These are phyloP conservation scores for Phytopythium vexans DNA, from an alignment of 352 stramenopile genomes.

Conservation along the genomic window DNA sequence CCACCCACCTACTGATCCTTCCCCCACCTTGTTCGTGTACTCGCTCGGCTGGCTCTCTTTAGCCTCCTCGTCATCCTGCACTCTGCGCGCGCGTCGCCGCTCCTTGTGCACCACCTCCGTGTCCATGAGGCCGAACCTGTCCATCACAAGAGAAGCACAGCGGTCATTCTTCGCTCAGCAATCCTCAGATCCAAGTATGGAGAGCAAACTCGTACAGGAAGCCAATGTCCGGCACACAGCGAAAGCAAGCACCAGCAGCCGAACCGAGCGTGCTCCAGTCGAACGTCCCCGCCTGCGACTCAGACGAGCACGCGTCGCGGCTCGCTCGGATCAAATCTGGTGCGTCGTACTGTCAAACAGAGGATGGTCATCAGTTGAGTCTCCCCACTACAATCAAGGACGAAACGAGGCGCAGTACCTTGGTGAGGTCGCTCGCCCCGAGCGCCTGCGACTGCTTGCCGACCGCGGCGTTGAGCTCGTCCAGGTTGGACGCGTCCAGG, in stretches of 20 bases:
- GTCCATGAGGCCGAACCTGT: slow-evolving; percentile 70
- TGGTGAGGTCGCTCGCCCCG: slow-evolving; percentile 69
- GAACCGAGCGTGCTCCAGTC: slow-evolving; percentile 65
- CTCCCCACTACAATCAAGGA: not conserved
- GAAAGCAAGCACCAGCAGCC: slow-evolving; percentile 68
- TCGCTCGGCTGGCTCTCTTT: slow-evolving; percentile 61
- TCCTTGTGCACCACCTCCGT: slow-evolving; percentile 76
- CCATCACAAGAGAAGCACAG: slow-evolving; percentile 7
- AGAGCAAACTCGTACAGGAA: slow-evolving; percentile 48
- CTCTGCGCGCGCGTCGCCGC: slow-evolving; percentile 42
- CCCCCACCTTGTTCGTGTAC: slow-evolving; percentile 72
- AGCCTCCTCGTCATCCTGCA: slow-evolving; percentile 42
- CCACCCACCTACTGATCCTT: too few species aligned
- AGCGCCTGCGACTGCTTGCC: slow-evolving; percentile 72
- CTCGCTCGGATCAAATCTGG: slow-evolving; percentile 56
- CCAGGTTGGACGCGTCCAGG: slow-evolving; percentile 75
- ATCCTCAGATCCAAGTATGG: not conserved
- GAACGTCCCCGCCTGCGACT: slow-evolving; percentile 35
- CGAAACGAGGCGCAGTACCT: slow-evolving; percentile 19
- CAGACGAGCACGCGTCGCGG: slow-evolving; percentile 33
- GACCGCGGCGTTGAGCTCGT: slow-evolving; percentile 77
- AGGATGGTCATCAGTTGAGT: not conserved
- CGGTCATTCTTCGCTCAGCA: not conserved
- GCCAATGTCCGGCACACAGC: slow-evolving; percentile 61
- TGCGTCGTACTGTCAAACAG: slow-evolving; percentile 48